phyloP scores from a whole-genome alignment of 2,329 filamentous ascomycete genomes.

The Zalaria sp. region DNA sequence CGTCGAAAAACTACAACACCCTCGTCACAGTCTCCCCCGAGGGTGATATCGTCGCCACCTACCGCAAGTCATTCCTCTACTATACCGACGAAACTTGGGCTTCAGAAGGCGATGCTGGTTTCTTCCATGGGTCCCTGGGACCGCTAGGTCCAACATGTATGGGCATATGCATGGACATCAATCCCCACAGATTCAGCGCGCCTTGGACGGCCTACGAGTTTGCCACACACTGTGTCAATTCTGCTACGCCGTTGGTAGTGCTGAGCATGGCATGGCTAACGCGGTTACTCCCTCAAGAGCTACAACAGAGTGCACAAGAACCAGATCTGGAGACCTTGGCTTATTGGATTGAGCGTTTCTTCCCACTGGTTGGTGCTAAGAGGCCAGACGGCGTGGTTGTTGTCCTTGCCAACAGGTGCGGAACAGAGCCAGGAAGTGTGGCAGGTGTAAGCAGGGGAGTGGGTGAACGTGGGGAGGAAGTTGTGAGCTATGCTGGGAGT shows the following conservation, averaged over 20 bases:
- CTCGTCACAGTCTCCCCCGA: constrained; percentile 41
- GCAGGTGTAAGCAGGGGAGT: constrained; percentile 8
- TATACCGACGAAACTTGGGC: constrained; percentile 55
- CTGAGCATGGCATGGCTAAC: constrained; percentile 71
- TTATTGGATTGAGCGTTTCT: constrained; percentile 62
- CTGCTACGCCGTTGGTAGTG: constrained; percentile 47
- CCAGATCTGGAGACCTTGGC: constrained; percentile 60
- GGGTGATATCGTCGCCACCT: constrained; percentile 42
- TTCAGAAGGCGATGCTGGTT: constrained; percentile 30
- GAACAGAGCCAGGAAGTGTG: constrained; percentile 35
- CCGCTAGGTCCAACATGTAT: constrained; percentile 22
- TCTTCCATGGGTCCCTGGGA: constrained; percentile 22
- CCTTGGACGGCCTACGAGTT: constrained; percentile 46
- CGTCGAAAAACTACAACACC: constrained; percentile 38
- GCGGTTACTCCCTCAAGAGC: constrained; percentile 32
- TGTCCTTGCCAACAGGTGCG: constrained; percentile 57
- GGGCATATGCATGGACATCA: constrained; percentile 45
- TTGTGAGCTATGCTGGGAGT: constrained; percentile 52
- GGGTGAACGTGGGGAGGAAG: constrained; percentile 15
- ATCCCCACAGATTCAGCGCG: constrained; percentile 46
- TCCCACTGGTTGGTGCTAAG: constrained; percentile 36
- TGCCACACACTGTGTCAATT: constrained; percentile 41
- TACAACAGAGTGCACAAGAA: constrained; percentile 30
- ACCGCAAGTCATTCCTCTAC: constrained; percentile 52
- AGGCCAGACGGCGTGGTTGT: constrained; percentile 47